Evolutionary conservation across 805 yeast genomes (phyloP).

Genomic region (Metschnikowia gruessii): DNA sequence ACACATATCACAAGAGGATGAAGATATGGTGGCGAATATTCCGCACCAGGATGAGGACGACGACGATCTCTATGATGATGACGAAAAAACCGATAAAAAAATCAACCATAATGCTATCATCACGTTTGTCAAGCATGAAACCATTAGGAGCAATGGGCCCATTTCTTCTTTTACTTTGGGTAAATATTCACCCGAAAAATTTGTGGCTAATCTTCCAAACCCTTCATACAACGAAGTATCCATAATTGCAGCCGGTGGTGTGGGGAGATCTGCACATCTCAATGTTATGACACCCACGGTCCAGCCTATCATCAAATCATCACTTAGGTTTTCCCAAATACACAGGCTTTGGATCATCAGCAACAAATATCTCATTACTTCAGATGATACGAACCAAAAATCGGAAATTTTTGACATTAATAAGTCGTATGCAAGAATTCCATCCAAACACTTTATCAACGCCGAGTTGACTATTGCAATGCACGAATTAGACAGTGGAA

Average conservation of each 20-base stretch:
- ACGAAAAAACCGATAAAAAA: slow-evolving; percentile 22
- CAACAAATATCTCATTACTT: slow-evolving; percentile 64
- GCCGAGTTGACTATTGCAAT: slow-evolving; percentile 64
- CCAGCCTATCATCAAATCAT: slow-evolving; percentile 63
- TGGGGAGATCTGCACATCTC: slow-evolving; percentile 51
- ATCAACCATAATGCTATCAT: slow-evolving; percentile 19
- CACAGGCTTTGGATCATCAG: slow-evolving; percentile 72
- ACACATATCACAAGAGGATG: background rate
- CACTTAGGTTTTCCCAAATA: slow-evolving; percentile 68
- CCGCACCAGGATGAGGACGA: slow-evolving; percentile 18
- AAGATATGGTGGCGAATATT: background rate
- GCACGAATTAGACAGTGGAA: slow-evolving; percentile 54
- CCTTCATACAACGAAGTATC: slow-evolving; percentile 67
- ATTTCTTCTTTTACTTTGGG: slow-evolving; percentile 67
- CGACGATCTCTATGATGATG: slow-evolving; percentile 37
- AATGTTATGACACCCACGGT: slow-evolving; percentile 65
- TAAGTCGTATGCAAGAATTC: slow-evolving; percentile 58
- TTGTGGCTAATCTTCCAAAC: slow-evolving; percentile 59
- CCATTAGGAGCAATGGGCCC: slow-evolving; percentile 68
- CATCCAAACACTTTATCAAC: slow-evolving; percentile 59
- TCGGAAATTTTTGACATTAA: slow-evolving; percentile 67
- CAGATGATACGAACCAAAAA: slow-evolving; percentile 60
- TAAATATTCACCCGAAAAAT: slow-evolving; percentile 49
- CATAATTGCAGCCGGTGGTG: slow-evolving; percentile 68
- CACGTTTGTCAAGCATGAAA: slow-evolving; percentile 49